Evolutionary conservation across 2,329 filamentous ascomycete genomes (phyloP), one percentile per base, ranked within the genome.

Genomic region (Trichophyton rubrum): DNA sequence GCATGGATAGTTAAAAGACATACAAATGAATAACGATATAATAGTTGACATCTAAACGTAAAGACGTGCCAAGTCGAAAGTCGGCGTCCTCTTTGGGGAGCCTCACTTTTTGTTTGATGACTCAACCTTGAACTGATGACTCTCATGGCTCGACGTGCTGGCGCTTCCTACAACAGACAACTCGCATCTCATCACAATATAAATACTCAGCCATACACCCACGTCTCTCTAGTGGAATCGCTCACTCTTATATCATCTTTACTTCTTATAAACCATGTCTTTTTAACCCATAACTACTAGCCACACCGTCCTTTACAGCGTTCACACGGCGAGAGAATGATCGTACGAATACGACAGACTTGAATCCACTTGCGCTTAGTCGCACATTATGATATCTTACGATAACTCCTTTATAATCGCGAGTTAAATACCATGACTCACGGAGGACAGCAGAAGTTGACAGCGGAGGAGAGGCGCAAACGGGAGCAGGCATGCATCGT

Each of bases 401-500:
- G 56, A 41, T n/a, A n/a, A 41, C 17, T 17, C 35, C 35, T 30
- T 47, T 17, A n/a, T 49, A 47, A 41, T 53, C 33, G 57, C 43
- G 38, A 20, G 15, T 24, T 22, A 24, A 30, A 24, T 22, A 60
- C 15, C 56, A 77, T 76, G 74, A 70, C 72, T 38, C 67, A 69
- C 13, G 64, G 68, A 59, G 67, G 67, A 68, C 75, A 67, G 72
- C 88, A 86, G 72, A n/a, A 55, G 51, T 81, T 85, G 69, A 82
- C 85, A 62, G 81, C 83, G 45, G 85, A 89, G 69, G 91, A 96
- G 75, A 84, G 88, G 73, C 86, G 89, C 67, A 90, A 89, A 76
- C 90, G 90, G 67, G 91, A 96, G 77, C 84, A 88, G 63, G 89
- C 92, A 82, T 63, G 82, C 22, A 56, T 58, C 3, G 60, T 41